Base-by-base conservation (phyloP, 2,329 filamentous ascomycete genomes). In the Stachybotrys echinatus region DNA sequence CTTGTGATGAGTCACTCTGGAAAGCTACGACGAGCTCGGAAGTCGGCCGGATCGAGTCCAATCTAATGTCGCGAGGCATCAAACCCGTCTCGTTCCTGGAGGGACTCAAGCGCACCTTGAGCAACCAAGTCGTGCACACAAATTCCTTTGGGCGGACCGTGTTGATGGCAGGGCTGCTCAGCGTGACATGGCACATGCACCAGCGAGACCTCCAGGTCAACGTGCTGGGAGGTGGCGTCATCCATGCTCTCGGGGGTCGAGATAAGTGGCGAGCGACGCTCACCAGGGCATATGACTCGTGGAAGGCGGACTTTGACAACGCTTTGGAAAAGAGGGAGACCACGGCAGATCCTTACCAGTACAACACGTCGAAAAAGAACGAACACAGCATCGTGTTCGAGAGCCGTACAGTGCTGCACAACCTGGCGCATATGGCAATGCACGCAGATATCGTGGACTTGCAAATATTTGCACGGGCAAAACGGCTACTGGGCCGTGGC, bases 381-480 rank as follows among this genome's bases (percentile, higher is more conserved):
- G 77, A 83, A 52, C 70, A 74, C 47, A 81, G 77, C 50, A 71
- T 80, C 14, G 85, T 95, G 23, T 92, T 94, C 59, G 90, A 96
- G 65, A 91, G 87, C 54, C 83, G 90, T 19, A 95, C 88, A 3
- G 92, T 96, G 23, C 75, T 97, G 42, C 92, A 97, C 63, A 90
- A 95, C 60, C 75, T 99, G 12, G 94, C 94, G 1, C 94, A 97
- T 67, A 96, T 99, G 89, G 90, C 91, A 3, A 96, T 96, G 80
- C 91, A 97, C 63, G 91, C 95, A 21, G 92, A 97, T 63, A 90
- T 97, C 48, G 89, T 95, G n/a, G 92, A 97, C 66, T 92, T 91
- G 61, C 92, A 97, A 69, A 95, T 97, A 56, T 96, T 94, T 66
- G 94, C 92, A 5, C 85, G 92, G 8, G 90, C 92, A 1, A 89